Evolutionary conservation across 1,139 yeast genomes (phyloP).

Genomic region (Hemisphaericaspora lyxosophila): DNA sequence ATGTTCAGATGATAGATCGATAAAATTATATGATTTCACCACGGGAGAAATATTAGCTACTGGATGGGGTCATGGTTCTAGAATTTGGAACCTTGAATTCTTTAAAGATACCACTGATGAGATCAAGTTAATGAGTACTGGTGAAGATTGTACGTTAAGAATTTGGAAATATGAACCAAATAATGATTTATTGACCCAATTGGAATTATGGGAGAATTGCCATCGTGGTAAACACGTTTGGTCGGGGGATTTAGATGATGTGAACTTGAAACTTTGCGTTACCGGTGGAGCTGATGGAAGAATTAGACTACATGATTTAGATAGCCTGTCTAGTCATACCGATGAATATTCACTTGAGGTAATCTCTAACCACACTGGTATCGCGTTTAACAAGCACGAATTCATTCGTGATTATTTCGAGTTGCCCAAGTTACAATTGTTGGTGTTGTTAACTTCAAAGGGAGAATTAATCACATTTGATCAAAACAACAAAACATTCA

Average conservation of each 20-base stretch:
- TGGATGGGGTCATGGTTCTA: slow-evolving; percentile 96
- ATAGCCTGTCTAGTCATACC: slow-evolving; percentile 12
- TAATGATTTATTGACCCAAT: slow-evolving; percentile 23
- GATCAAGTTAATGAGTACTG: slow-evolving; percentile 59
- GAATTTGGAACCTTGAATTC: slow-evolving; percentile 84
- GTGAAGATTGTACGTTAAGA: slow-evolving; percentile 90
- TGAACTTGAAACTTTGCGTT: slow-evolving; percentile 46
- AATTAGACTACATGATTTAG: slow-evolving; percentile 59
- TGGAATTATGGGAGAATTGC: slow-evolving; percentile 49
- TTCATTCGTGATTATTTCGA: slow-evolving; percentile 61
- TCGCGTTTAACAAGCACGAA: slow-evolving; percentile 46
- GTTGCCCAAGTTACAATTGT: slow-evolving; percentile 31
- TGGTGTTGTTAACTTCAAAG: slow-evolving; percentile 60
- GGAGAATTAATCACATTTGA: slow-evolving; percentile 51
- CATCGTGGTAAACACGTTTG: slow-evolving; percentile 88
- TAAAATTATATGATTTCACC: slow-evolving; percentile 66
- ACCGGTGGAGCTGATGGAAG: slow-evolving; percentile 94
- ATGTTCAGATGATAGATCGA: slow-evolving; percentile 92
- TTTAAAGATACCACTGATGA: slow-evolving; percentile 29
- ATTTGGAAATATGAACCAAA: slow-evolving; percentile 57
- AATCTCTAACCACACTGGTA: slow-evolving; percentile 27
- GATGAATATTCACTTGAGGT: slow-evolving; percentile 27
- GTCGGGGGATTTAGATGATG: slow-evolving; percentile 66
- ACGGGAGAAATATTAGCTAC: slow-evolving; percentile 61
- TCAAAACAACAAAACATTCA: slow-evolving; percentile 27